Conservation (phyloP, 192 early-diverging fungal genomes). For the Coemansia reversa region DNA sequence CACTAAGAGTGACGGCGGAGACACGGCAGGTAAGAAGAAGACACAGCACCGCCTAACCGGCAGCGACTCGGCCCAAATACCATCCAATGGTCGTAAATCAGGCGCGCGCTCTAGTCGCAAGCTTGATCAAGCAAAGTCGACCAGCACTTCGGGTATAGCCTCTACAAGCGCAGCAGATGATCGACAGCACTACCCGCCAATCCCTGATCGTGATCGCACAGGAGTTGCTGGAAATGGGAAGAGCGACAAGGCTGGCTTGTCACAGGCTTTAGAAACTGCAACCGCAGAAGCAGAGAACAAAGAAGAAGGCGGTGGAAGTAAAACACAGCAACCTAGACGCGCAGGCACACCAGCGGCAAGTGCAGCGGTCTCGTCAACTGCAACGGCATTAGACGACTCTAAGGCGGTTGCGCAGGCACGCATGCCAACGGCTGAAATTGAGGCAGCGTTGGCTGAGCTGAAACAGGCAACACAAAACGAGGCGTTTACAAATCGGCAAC, state of each 20-base stretch:
- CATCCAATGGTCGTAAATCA: constrained; percentile 46
- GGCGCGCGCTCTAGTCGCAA: constrained; percentile 52
- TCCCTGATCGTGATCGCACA: constrained; percentile 40
- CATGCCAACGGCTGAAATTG: constrained; percentile 41
- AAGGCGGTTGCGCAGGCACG: constrained; percentile 29
- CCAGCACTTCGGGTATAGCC: constrained; percentile 5
- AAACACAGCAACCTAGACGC: constrained; percentile 9
- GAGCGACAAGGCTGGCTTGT: neutral
- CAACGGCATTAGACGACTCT: constrained; percentile 18
- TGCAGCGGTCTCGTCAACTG: neutral
- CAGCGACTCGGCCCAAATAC: constrained; percentile 33
- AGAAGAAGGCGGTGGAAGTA: constrained; percentile 1
- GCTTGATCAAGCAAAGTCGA: constrained; percentile 27
- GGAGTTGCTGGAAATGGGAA: constrained; percentile 1
- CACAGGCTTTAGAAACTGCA: neutral
- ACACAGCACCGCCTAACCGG: constrained; percentile 21
- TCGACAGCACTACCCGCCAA: constrained; percentile 22
- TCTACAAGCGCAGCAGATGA: constrained; percentile 12
- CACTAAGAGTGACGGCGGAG: constrained; percentile 20
- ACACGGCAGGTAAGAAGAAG: constrained; percentile 25
- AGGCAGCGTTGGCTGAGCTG: constrained; percentile 39
- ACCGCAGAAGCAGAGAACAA: neutral
- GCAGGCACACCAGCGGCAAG: constrained; percentile 23
- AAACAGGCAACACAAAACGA: constrained; percentile 25
- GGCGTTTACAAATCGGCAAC: constrained; percentile 47